Conservation (phyloP, 2,329 filamentous ascomycete genomes). For the Mycocentrospora acerina region DNA sequence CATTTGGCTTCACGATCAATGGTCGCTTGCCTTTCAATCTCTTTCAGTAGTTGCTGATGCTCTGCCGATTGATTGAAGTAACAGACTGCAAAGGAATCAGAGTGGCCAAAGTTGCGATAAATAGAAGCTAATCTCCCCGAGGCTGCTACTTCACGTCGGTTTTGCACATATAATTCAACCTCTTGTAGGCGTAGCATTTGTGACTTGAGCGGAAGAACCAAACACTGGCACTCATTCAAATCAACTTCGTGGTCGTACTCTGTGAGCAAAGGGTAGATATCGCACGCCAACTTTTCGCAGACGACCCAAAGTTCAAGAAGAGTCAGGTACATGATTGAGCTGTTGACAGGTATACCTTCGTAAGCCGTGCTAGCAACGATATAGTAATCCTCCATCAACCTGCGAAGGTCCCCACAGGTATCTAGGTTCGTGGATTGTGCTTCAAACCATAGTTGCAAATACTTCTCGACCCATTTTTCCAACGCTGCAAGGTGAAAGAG, state of each 20-base stretch:
- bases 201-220: constrained; percentile 47
- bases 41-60: constrained; percentile 41
- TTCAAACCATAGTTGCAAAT: constrained; percentile 46
- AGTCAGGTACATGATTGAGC: constrained; percentile 59
- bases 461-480: constrained; percentile 52
- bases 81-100: constrained; percentile 48
- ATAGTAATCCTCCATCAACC: constrained; percentile 20
- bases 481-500: constrained; percentile 51
- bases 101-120: constrained; percentile 41
- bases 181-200: constrained; percentile 51
- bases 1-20: constrained; percentile 17
- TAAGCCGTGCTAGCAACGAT: constrained; percentile 34
- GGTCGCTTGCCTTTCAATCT: constrained; percentile 46
- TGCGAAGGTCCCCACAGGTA: constrained; percentile 25
- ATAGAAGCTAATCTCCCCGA: constrained; percentile 29
- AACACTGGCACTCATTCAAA: constrained; percentile 40
- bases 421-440: constrained; percentile 15
- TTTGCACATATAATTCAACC: constrained; percentile 55
- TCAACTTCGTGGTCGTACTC: constrained; percentile 54
- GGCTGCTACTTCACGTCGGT: constrained; percentile 27
- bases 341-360: constrained; percentile 44
- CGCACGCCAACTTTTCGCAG: constrained; percentile 52
- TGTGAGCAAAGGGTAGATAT: constrained; percentile 43
- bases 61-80: constrained; percentile 50
- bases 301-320: constrained; percentile 61